Conservation (phyloP, 2,329 filamentous ascomycete species). For the Myriangium duriaei region DNA sequence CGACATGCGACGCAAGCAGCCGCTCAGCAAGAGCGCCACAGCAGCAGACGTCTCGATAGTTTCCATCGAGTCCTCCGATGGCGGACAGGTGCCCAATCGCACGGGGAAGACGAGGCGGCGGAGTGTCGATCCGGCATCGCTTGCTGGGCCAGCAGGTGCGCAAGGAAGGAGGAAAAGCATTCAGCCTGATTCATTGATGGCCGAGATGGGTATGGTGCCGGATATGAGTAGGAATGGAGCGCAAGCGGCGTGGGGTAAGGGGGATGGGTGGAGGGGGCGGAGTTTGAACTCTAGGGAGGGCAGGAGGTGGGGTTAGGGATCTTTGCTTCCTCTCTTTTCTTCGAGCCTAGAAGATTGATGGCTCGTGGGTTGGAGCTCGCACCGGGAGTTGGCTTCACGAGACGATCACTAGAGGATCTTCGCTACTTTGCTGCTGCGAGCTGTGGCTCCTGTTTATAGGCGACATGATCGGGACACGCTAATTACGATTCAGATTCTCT, state of each 20-base stretch:
- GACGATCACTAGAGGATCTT: too few relatives aligned
- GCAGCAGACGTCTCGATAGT: constrained; percentile 1
- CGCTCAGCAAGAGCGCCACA: constrained; percentile 3
- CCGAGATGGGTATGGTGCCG: neutral
- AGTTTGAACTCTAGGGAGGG: neutral
- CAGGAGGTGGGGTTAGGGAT: neutral
- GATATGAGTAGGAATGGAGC: constrained; percentile 7
- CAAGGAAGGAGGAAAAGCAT: neutral
- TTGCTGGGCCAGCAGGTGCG: neutral
- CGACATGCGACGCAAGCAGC: neutral
- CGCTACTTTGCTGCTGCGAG: too few relatives aligned
- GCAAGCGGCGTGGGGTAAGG: constrained; percentile 5
- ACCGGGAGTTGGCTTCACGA: too few relatives aligned
- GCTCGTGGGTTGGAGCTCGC: too few relatives aligned
- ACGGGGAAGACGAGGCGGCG: neutral
- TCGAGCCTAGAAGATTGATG: too few relatives aligned
- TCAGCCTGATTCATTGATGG: too few relatives aligned
- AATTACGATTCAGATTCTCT: too few relatives aligned
- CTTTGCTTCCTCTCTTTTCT: neutral
- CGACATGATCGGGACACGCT: too few relatives aligned
- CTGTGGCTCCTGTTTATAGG: too few relatives aligned
- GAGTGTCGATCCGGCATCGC: neutral
- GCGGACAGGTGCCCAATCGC: too few relatives aligned
- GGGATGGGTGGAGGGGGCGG: neutral
- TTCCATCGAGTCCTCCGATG: neutral